Evolutionary conservation across 177 flowering plant genomes (phyloP).

Genomic region (Tripterygium wilfordii): DNA sequence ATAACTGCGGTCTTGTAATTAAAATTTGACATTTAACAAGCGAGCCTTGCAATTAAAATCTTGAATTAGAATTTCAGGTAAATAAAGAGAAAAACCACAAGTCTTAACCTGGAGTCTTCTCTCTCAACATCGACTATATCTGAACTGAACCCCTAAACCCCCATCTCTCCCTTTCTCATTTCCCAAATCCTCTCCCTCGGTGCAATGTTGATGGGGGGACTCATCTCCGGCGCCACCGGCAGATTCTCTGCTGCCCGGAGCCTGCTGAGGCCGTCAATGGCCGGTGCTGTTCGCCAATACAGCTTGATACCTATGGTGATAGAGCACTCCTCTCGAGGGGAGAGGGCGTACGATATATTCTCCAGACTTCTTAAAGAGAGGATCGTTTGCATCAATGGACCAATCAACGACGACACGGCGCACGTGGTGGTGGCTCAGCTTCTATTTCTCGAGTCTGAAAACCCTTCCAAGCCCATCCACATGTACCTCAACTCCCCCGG

Average conservation of each 20-base stretch:
- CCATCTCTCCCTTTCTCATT: background rate
- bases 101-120: no score
- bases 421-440: slow-evolving; percentile 96
- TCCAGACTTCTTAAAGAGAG: slow-evolving; percentile 91
- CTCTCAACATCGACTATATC: no score
- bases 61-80: no score
- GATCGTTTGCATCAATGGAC: slow-evolving; percentile 86
- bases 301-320: slow-evolving; percentile 87
- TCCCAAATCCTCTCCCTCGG: background rate
- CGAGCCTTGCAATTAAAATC: no score
- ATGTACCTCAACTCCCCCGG: slow-evolving; percentile 97
- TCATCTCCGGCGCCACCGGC: slow-evolving; percentile 1
- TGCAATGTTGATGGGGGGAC: slow-evolving; percentile 1
- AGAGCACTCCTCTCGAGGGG: slow-evolving; percentile 87
- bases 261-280: no score
- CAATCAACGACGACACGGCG: slow-evolving; percentile 81
- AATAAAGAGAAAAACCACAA: no score
- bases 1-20: no score
- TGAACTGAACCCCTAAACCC: no score
- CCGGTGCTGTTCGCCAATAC: no score
- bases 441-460: slow-evolving; percentile 84
- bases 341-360: slow-evolving; percentile 94
- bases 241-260: no score
- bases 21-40: no score
- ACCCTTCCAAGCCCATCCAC: slow-evolving; percentile 87